Base-by-base conservation (phyloP, 2,329 filamentous ascomycete genomes). In the Dothiorella sarmentorum region DNA sequence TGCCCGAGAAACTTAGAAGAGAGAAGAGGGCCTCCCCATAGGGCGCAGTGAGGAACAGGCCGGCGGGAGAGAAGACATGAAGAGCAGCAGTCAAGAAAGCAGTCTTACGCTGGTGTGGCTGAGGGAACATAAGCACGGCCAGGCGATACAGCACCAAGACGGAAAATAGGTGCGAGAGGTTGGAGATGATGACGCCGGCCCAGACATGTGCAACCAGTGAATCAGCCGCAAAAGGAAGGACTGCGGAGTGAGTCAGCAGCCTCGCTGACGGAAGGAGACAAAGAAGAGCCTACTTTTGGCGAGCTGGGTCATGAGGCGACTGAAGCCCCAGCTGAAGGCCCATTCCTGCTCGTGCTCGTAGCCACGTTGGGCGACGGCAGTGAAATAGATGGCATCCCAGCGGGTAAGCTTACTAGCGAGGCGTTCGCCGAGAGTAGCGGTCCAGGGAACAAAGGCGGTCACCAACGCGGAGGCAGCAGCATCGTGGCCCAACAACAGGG, bases 21-120 rank as follows among this genome's bases (percentile, higher is more conserved):
- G 93, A 86, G 72, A 91, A 97, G 0, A 87, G 72, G 62, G 88
- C 85, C 75, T 99, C 94, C 9, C 85, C 82, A 71, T 94, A 96
- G 0, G 93, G 91, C 0, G 92, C 88, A 0, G 88, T 92, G 17
- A 99, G 82, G 69, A 99, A 97, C 2, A 97, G 75, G 0, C 93
- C 93, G 0, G 89, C 94, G 0, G 94, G 93, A 0, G 90, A 94
- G 49, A 97, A 69, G 58, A 96, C 82, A 71, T 97, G 91, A 49
- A 97, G 77, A 15, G 82, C 76, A 3, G 90, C 85, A 7, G 90
- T 81, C 20, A 88, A 69, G 61, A 93, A 85, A 2, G 90, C 82
- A 38, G 88, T 71, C n/a, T 70, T 77, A 62, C 62, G 64, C 44
- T 65, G 69, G 27, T 65, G 62, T 4, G 56, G 56, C 4, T 61